Base-by-base conservation (phyloP, 768 basidiomycete genomes). In the Dacryopinax primogenitus region DNA sequence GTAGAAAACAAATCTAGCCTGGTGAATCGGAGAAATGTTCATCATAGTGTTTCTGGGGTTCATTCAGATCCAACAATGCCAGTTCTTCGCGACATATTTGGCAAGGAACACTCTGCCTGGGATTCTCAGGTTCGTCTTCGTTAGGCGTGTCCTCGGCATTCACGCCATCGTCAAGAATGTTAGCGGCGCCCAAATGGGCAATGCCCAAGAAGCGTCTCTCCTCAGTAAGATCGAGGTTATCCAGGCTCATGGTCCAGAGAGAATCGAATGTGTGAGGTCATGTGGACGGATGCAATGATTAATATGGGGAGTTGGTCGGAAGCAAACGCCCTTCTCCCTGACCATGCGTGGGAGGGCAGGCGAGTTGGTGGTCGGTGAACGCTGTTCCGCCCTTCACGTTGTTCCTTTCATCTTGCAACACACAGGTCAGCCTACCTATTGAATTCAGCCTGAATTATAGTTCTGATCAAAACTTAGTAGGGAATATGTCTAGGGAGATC, bases 11-110 rank as follows among this genome's bases (percentile, higher is more conserved):
- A 58, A 32, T 7, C 51, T 58, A 58, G 51, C 51, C 51, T 58
- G 51, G 51, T 3, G 23, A 13, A 18, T 58, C 51, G 15, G 51
- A 58, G 26, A 79, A 73, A 72, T 89, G 87, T 1, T 66, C 34
- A 2, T 83, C 77, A 69, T 85, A 87, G 69, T 90, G 88, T 12
- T 71, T 69, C 63, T 80, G 72, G 28, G 84, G 81, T 67, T 81
- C 71, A 1, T 13, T 4, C 13, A 32, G 26, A 30, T 58, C 51
- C 51, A 58, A 18, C 26, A 32, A 32, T 15, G 51, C 51, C 15
- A 58, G 51, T 21, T 58, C 51, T 58, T 58, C 51, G 7, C 51
- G 51, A 32, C 51, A 58, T 7, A 58, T 58, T 21, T 58, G 26
- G 51, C 51, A 58, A 18, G 51, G 51, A 9, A 32, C 30, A 58